Conservation (phyloP, 2,329 filamentous ascomycete species). For the Pestalotiopsis sp. region DNA sequence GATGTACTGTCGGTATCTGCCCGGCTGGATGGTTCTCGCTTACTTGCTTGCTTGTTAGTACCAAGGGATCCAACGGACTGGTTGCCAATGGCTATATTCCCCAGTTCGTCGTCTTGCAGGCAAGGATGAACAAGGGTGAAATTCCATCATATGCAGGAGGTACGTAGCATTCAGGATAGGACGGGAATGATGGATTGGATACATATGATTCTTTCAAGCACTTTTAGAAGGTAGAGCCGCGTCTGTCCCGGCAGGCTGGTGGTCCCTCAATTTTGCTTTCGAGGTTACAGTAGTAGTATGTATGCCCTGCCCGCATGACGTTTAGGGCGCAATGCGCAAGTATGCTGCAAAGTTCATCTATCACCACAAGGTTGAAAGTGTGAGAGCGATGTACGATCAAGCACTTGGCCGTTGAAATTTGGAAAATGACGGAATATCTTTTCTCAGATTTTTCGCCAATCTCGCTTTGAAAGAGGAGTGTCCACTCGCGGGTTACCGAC, state of each 20-base stretch:
- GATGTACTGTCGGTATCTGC: background rate
- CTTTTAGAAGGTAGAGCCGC: too few relatives aligned
- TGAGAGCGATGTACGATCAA: background rate
- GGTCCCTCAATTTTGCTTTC: too few relatives aligned
- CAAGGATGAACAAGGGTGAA: too few relatives aligned
- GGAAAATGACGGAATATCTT: too few relatives aligned
- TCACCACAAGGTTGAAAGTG: background rate
- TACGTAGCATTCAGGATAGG: too few relatives aligned
- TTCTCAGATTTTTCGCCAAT: background rate
- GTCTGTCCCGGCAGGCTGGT: too few relatives aligned
- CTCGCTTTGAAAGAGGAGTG: background rate
- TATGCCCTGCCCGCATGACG: background rate
- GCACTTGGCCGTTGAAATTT: background rate
- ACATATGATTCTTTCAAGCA: too few relatives aligned
- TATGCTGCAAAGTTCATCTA: background rate
- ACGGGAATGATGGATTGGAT: too few relatives aligned
- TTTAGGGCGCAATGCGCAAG: background rate
- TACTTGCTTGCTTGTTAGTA: background rate
- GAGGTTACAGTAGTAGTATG: too few relatives aligned
- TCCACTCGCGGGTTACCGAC: background rate
- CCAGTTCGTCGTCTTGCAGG: background rate
- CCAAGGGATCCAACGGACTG: background rate
- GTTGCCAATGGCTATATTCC: background rate
- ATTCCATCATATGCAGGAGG: background rate
- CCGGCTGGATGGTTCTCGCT: background rate